Conservation (phyloP, 108 stramenopile species). For the Stephanodiscus triporus region DNA sequence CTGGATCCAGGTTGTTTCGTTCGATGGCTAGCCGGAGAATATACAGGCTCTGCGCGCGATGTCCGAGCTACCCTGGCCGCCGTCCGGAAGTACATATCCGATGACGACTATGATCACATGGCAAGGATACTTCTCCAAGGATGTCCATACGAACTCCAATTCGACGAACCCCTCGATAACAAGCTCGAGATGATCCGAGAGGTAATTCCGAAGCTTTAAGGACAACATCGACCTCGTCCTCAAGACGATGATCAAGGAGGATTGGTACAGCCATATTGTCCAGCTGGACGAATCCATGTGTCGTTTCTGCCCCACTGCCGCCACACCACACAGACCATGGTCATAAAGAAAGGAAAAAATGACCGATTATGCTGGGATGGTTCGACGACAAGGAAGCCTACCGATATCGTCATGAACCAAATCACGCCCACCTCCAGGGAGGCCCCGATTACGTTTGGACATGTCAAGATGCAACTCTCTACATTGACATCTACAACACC, state of each 20-base stretch:
- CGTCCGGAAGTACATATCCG: neutral
- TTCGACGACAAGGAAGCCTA: neutral
- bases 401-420: neutral
- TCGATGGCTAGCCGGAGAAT: neutral
- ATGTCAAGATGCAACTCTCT: neutral
- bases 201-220: neutral
- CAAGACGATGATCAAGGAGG: constrained; percentile 4
- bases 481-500: neutral
- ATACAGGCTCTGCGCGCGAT: neutral
- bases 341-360: neutral
- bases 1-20: neutral
- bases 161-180: neutral
- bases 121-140: neutral
- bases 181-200: neutral
- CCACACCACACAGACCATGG: neutral
- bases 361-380: neutral
- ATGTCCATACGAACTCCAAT: neutral
- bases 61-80: neutral
- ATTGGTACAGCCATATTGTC: neutral
- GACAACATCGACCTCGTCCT: neutral
- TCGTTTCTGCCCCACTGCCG: neutral
- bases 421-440: neutral
- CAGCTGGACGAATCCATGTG: neutral
- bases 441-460: neutral
- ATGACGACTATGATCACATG: neutral